A percentile compares a stretch with the other conserved stretches of the same genome.
These are phyloP conservation scores for Stachybotrys chartarum DNA, from an alignment of 2,329 filamentous ascomycete genomes.

Conservation along the genomic window DNA sequence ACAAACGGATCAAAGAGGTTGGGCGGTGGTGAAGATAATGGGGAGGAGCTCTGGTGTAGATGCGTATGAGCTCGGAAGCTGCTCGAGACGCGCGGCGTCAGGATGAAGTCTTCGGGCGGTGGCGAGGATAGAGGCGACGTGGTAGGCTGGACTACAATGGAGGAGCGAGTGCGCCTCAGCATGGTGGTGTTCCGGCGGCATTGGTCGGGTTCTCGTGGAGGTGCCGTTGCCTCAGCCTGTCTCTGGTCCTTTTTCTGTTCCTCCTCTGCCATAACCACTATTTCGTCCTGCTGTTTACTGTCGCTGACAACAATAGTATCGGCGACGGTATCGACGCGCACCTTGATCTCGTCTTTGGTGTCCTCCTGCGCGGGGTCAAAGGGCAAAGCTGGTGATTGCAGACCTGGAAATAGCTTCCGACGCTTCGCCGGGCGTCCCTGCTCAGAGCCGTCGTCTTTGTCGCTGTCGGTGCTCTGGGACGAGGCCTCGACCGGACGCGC, in stretches of 20 bases:
- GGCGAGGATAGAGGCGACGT: constrained; percentile 32
- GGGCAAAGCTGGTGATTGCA: not conserved
- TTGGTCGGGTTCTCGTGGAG: too few relatives aligned
- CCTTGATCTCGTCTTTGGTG: constrained; percentile 15
- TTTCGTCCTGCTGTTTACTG: constrained; percentile 4
- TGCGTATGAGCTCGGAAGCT: constrained; percentile 13
- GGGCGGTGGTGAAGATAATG: constrained; percentile 49
- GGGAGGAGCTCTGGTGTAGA: constrained; percentile 38
- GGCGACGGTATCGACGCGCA: constrained; percentile 5
- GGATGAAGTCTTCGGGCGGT: constrained; percentile 21
- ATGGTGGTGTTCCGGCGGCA: not conserved
- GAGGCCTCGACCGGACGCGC: constrained; percentile 15
- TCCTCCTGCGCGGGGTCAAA: not conserved
- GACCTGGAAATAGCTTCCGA: constrained; percentile 18
- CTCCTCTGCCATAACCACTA: constrained; percentile 9
- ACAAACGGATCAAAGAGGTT: constrained; percentile 44
- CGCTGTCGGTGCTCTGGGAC: constrained; percentile 12
- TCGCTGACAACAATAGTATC: constrained; percentile 8
- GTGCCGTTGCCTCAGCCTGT: not conserved
- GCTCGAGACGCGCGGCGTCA: constrained; percentile 12
- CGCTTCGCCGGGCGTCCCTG: constrained; percentile 22
- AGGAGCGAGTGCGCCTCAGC: not conserved
- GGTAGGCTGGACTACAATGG: constrained; percentile 1
- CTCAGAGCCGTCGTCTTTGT: constrained; percentile 10
- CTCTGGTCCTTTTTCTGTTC: not conserved